These are phyloP conservation scores for Boletus reticulatus DNA, from an alignment of 768 basidiomycete species.

Conservation along the genomic window DNA sequence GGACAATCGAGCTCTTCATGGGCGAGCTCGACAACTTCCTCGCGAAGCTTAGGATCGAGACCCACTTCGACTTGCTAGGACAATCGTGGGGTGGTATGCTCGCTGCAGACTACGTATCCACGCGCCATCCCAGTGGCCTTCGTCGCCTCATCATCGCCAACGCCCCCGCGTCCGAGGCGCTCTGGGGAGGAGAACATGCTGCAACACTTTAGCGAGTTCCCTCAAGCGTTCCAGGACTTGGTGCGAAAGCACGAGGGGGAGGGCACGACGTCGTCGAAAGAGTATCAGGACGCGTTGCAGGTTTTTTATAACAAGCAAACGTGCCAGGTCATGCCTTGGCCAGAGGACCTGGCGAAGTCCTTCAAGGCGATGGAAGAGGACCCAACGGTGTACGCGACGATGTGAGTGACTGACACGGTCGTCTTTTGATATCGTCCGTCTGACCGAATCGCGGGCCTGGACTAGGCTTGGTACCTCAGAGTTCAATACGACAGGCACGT, in stretches of 20 bases:
- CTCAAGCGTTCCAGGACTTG: conserved; percentile 22
- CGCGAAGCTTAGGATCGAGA: conserved; percentile 37
- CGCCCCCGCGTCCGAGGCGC: conserved; percentile 27
- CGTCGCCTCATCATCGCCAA: conserved; percentile 34
- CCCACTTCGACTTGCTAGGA: conserved; percentile 43
- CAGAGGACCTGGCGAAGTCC: conserved; percentile 25
- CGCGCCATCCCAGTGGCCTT: conserved; percentile 37
- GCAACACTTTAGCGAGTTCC: conserved; percentile 23
- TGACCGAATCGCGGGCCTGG: background rate
- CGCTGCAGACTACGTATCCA: conserved; percentile 37
- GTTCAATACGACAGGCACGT: conserved; percentile 36
- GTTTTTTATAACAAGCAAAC: conserved; percentile 32
- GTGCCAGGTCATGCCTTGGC: conserved; percentile 32
- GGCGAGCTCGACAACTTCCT: conserved; percentile 52
- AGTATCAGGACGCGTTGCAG: conserved; percentile 30
- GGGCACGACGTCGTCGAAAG: conserved; percentile 29
- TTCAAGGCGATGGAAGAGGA: conserved; percentile 26
- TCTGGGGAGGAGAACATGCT: conserved; percentile 24
- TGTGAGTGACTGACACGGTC: conserved; percentile 20
- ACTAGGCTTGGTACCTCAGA: conserved; percentile 22
- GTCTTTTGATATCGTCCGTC: too few species aligned
- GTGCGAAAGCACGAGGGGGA: conserved; percentile 30
- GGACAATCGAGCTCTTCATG: conserved; percentile 49
- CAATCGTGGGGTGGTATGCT: conserved; percentile 60
- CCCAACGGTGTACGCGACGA: conserved; percentile 32